Percentiles rank a stretch among this genome's conserved stretches.
phyloP scores from a whole-genome alignment of 1,284 basidiomycete genomes.

The Xanthoconium separans region DNA sequence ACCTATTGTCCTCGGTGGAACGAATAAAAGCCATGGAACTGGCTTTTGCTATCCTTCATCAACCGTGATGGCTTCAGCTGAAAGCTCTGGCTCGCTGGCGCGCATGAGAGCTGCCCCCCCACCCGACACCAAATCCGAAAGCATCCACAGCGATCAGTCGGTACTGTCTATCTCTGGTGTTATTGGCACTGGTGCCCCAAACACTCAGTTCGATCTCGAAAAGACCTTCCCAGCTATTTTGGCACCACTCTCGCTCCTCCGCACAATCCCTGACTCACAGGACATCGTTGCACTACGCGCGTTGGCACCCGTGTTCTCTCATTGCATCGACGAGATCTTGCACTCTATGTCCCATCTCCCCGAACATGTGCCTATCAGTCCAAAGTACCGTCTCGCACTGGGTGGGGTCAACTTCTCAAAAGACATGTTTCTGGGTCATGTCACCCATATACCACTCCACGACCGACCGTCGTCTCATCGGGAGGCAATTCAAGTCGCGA shows the following conservation, averaged over 20 bases:
- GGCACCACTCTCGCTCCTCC: constrained; percentile 25
- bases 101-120: constrained; percentile 1
- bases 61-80: constrained; percentile 19
- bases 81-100: constrained; percentile 13
- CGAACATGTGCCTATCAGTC: constrained; percentile 16
- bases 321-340: constrained; percentile 29
- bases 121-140: constrained; percentile 10
- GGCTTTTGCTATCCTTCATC: not conserved
- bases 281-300: constrained; percentile 31
- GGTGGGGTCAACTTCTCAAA: constrained; percentile 23
- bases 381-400: constrained; percentile 25
- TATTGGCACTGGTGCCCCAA: not conserved
- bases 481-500: constrained; percentile 18
- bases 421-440: constrained; percentile 25
- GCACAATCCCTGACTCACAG: constrained; percentile 11
- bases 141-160: constrained; percentile 15
- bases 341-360: constrained; percentile 27
- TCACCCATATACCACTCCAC: constrained; percentile 14
- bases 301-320: constrained; percentile 22
- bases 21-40: constrained; percentile 5
- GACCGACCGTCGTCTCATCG: constrained; percentile 3
- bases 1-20: constrained; percentile 24
- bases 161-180: constrained; percentile 7
- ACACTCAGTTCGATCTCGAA: constrained; percentile 29
- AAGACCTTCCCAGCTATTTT: constrained; percentile 34